Base-by-base conservation (phyloP, 2,329 filamentous ascomycete genomes). In the Penicillium brasilianum region DNA sequence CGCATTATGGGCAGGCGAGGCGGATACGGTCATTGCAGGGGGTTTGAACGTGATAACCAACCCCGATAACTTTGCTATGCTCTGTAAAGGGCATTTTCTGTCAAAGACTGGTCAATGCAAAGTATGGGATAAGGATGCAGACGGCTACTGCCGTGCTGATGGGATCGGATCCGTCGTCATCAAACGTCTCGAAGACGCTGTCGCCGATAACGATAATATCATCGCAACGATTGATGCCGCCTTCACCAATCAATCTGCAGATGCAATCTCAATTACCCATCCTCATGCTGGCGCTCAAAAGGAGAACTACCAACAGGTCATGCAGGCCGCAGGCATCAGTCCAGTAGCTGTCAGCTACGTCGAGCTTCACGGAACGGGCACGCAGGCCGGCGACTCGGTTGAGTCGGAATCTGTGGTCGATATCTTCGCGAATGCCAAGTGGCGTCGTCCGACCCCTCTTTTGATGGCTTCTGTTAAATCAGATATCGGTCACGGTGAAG, bases 21-120 rank as follows among this genome's bases (percentile, higher is more conserved):
- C 25, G 62, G 91, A 95, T 72, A 93, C 89, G 8, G 91, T 90
- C 1, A 86, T 92, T 37, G 90, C 90, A 1, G 91, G 92, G 58
- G 92, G 91, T 60, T 79, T 91, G 16, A 92, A 90, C 54, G 46
- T 73, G 4, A 83, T 93, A 76, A 92, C 90, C 55, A 91, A 76
- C 88, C 90, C 0, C 90, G 93, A 74, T 90, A 90, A 80, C 91
- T 91, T 78, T 22, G 83, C 88, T 9, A 90, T 89, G 67, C 80
- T 58, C 16, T 44, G 55, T 93, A 3, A 88, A 86, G 71, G 86
- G 88, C 66, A 72, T 28, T 73, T 74, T 41, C 58, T 74, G 8
- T 72, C 71, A 6, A 32, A 32, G 60, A 65, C 9, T 83, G 83
- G 0, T 13, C 73, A 78, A 20, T 86, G 84, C 66, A 83, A 83